Evolutionary conservation across 2,329 filamentous ascomycete species (phyloP), one percentile per base, ranked within the genome.

Genomic region (Acephala macrosclerotiorum): DNA sequence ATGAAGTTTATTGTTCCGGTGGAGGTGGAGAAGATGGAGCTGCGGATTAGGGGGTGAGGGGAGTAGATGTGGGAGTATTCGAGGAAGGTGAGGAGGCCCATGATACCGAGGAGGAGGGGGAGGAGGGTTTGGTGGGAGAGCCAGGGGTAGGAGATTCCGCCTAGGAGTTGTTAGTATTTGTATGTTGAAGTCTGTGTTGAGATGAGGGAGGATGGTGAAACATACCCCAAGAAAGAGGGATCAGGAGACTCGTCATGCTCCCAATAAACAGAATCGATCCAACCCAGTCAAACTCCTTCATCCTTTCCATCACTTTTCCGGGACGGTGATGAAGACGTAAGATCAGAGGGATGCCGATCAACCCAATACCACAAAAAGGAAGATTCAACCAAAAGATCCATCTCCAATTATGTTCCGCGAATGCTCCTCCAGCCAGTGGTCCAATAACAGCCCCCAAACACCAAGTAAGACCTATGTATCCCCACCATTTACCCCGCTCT

Each of bases 301-400:
- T 57, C 35, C 29, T 25, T 20, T 57, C 33, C 29, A 3, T 1
- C n/a, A 57, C 55, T 8, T 14, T 25, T 14, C 29, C 55, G 2
- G 14, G 3, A 18, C 55, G 4, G 5, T 35, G 29, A 20, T 38
- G 18, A 29, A 57, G 36, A 2, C 33, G 9, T 3, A 57, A 14
- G 3, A 22, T 18, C 4, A 57, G 9, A 9, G 55, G 18, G 2
- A 57, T 38, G 12, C 55, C 55, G 9, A 57, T 14, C 33, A 57
- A 38, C 33, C 29, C 29, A 57, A 57, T 11, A 1, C 18, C 55
- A 38, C 55, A 36, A 45, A 60, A 33, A 14, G 56, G 35, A 14
- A 64, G 18, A 45, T 64, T 59, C 12, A 56, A 20, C 22, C 36
- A 56, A 29, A 64, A 64, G 22, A 59, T 59, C 35, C 42, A 59